Conservation (phyloP, 257 asterid species). For the Nicotiana obtusifolia region DNA sequence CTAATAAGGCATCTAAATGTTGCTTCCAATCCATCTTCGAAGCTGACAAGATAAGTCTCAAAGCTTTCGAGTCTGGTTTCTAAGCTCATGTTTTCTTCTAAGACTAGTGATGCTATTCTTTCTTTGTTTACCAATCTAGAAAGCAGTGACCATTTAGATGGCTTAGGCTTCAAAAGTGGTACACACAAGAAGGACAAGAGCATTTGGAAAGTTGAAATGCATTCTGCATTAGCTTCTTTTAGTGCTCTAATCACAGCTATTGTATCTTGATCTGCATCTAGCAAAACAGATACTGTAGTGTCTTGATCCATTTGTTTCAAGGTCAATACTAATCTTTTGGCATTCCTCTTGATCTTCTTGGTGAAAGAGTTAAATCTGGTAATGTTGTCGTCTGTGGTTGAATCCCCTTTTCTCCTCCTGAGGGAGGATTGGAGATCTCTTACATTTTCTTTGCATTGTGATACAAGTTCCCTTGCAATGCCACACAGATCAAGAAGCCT, state of each 20-base stretch:
- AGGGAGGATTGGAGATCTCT: constrained; percentile 23
- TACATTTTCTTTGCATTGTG: constrained; percentile 19
- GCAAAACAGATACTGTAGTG: not conserved
- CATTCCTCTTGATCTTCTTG: constrained; percentile 27
- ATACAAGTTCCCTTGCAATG: constrained; percentile 12
- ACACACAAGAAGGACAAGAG: constrained; percentile 19
- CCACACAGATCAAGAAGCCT: constrained; percentile 25
- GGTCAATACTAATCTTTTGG: constrained; percentile 12
- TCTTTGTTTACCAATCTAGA: constrained; percentile 25
- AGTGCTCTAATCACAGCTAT: constrained; percentile 19
- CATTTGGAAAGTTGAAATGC: constrained; percentile 22
- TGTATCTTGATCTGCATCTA: constrained; percentile 27
- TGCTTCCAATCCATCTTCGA: not conserved
- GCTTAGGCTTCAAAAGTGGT: constrained; percentile 23
- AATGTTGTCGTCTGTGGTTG: constrained; percentile 5
- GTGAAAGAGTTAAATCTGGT: constrained; percentile 4
- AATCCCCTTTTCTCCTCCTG: constrained; percentile 24
- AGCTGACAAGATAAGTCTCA: constrained; percentile 2
- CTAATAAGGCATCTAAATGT: not conserved
- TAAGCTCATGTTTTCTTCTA: constrained; percentile 8
- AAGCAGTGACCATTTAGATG: constrained; percentile 31
- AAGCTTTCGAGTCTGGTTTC: constrained; percentile 16
- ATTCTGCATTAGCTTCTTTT: constrained; percentile 22
- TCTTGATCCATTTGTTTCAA: constrained; percentile 24
- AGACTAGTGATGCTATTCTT: constrained; percentile 14